Conservation (phyloP, 805 yeast species). For the Yarrowia bubula region DNA sequence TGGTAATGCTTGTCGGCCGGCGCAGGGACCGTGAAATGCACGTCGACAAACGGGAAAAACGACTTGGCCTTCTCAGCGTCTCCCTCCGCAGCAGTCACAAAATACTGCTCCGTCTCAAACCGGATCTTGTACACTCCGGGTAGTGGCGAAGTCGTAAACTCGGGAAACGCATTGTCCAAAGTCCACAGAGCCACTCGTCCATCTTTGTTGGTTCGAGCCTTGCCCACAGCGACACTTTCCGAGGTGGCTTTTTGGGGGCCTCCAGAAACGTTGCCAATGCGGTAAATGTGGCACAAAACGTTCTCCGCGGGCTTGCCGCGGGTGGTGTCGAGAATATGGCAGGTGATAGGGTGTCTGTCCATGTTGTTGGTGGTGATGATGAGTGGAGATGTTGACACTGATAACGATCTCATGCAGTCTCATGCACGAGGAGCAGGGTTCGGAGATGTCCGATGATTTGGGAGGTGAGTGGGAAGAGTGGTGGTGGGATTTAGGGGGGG, state of each 20-base stretch:
- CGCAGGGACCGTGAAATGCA: conserved; percentile 61
- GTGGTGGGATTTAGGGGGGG: background rate
- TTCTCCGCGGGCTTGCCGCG: conserved; percentile 75
- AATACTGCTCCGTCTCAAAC: conserved; percentile 72
- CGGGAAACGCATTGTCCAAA: conserved; percentile 29
- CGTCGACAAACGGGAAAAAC: conserved; percentile 87
- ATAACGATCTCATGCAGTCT: conserved; percentile 14
- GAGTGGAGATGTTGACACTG: background rate
- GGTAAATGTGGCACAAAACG: conserved; percentile 58
- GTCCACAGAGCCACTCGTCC: conserved; percentile 78
- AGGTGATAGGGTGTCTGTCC: conserved; percentile 63
- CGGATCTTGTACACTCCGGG: conserved; percentile 74
- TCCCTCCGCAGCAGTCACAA: conserved; percentile 37
- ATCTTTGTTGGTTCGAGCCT: conserved; percentile 69
- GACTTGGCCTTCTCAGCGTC: conserved; percentile 34
- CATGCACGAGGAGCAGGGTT: conserved; percentile 4
- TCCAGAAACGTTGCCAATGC: conserved; percentile 31
- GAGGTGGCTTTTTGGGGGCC: conserved; percentile 32
- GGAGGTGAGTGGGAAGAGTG: background rate
- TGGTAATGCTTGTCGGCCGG: conserved; percentile 83
- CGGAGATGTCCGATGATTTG: conserved; percentile 1
- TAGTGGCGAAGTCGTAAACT: conserved; percentile 43
- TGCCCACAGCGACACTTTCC: conserved; percentile 52
- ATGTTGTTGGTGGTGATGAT: conserved; percentile 27
- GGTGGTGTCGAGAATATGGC: conserved; percentile 86